phyloP scores from a whole-genome alignment of 352 stramenopile genomes.

The Globisporangium parvum region DNA sequence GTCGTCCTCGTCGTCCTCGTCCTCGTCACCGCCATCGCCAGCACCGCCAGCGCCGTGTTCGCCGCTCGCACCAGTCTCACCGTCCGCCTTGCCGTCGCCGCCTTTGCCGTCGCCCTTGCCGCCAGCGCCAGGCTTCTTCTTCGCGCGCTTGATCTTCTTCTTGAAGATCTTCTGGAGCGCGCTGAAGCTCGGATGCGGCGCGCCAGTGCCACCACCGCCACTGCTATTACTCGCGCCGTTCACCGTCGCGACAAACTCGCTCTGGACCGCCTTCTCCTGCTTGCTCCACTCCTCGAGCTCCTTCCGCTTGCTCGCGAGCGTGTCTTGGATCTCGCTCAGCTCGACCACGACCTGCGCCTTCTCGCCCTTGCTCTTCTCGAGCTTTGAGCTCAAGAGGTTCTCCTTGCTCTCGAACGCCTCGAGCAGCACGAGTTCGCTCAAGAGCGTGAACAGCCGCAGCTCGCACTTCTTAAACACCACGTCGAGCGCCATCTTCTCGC shows the following conservation, averaged over 20 bases:
- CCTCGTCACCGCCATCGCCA: constrained; percentile 30
- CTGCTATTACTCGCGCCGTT: constrained; percentile 33
- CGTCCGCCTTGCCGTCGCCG: constrained; percentile 33
- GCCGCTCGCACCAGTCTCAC: constrained; percentile 51
- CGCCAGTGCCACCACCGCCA: constrained; percentile 8
- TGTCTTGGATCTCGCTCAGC: constrained; percentile 70
- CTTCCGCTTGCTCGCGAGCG: constrained; percentile 63
- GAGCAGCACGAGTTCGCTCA: constrained; percentile 82
- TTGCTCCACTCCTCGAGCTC: constrained; percentile 76
- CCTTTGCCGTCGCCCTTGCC: constrained; percentile 17
- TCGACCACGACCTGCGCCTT: constrained; percentile 82
- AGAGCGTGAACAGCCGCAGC: constrained; percentile 82
- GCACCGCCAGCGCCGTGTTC: constrained; percentile 13
- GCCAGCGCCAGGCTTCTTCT: constrained; percentile 49
- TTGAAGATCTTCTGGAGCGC: constrained; percentile 89
- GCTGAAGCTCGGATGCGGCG: constrained; percentile 53
- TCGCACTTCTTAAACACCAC: constrained; percentile 88
- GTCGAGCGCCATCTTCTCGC: constrained; percentile 81
- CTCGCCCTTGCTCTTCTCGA: constrained; percentile 79
- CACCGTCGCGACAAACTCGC: constrained; percentile 61
- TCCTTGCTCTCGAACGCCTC: constrained; percentile 91
- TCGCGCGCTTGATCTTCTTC: constrained; percentile 89
- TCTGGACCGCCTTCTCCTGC: constrained; percentile 59
- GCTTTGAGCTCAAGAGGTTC: constrained; percentile 78
- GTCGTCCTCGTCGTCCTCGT: constrained; percentile 27